Conservation (phyloP, 352 stramenopile genomes). For the Phytophthora ramorum region DNA sequence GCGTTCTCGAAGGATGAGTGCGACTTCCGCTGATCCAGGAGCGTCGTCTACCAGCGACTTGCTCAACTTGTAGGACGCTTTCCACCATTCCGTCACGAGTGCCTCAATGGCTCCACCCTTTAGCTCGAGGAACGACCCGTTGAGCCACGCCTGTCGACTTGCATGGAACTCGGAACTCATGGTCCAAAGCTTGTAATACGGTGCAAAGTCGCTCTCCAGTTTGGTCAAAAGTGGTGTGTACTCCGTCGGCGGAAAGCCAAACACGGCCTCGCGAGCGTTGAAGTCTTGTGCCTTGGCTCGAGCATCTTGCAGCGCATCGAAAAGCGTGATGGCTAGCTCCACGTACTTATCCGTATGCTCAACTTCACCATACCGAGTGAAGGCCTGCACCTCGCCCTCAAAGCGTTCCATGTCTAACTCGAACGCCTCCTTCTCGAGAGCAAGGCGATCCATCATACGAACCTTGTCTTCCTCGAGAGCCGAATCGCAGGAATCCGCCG, state of each 20-base stretch:
- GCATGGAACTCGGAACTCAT: constrained; percentile 95
- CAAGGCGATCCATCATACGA: constrained; percentile 94
- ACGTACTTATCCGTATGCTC: constrained; percentile 91
- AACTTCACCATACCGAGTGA: constrained; percentile 90
- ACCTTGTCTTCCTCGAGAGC: constrained; percentile 93
- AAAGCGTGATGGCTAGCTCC: constrained; percentile 85
- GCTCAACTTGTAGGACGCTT: constrained; percentile 92
- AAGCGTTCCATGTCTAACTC: constrained; percentile 89
- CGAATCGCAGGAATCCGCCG: constrained; percentile 87
- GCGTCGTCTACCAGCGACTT: constrained; percentile 91
- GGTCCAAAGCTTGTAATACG: constrained; percentile 96
- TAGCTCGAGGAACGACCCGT: constrained; percentile 92
- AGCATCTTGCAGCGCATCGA: constrained; percentile 91
- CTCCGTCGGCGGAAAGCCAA: constrained; percentile 93
- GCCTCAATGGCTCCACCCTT: constrained; percentile 90
- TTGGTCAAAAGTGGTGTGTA: constrained; percentile 86
- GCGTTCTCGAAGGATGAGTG: constrained; percentile 87
- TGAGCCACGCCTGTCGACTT: constrained; percentile 92
- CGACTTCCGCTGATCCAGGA: constrained; percentile 89
- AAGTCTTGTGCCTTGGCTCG: constrained; percentile 93
- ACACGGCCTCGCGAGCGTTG: constrained; percentile 93
- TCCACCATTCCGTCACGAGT: constrained; percentile 94
- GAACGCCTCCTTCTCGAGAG: constrained; percentile 92
- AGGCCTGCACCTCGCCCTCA: constrained; percentile 88
- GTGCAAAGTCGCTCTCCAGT: constrained; percentile 87